These are phyloP conservation scores for Candida quercuum DNA, from an alignment of 805 yeast species.

Conservation along the genomic window DNA sequence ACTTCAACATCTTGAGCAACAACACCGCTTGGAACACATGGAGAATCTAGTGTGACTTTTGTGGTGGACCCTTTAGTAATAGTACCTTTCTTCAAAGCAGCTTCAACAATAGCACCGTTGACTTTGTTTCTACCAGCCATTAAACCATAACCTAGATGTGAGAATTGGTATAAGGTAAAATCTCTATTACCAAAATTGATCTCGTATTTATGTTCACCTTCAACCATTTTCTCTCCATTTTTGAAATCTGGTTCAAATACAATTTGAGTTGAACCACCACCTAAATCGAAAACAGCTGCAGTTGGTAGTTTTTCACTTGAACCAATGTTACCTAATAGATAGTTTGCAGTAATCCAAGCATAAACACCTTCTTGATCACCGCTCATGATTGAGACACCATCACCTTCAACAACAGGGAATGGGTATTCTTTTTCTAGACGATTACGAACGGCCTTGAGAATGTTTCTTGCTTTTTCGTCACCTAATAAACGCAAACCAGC, in stretches of 20 bases:
- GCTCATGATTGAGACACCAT: conserved; percentile 90
- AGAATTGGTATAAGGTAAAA: conserved; percentile 83
- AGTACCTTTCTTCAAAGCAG: conserved; percentile 37
- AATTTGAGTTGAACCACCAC: conserved; percentile 98
- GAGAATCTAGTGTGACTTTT: conserved; percentile 52
- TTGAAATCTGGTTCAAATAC: conserved; percentile 89
- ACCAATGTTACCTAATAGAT: conserved; percentile 90
- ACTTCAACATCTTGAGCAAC: conserved; percentile 57
- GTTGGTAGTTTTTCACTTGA: conserved; percentile 66
- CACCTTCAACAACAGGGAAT: conserved; percentile 82
- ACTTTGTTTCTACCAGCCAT: conserved; percentile 89
- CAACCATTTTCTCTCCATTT: conserved; percentile 56
- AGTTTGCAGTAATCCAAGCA: conserved; percentile 98
- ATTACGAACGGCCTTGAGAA: conserved; percentile 67
- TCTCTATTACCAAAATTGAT: conserved; percentile 76
- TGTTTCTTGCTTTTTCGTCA: conserved; percentile 60
- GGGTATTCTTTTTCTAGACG: conserved; percentile 82
- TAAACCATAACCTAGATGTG: conserved; percentile 93
- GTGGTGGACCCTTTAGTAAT: conserved; percentile 36
- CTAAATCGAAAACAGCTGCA: conserved; percentile 95
- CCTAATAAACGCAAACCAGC: conserved; percentile 93
- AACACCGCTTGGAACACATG: conserved; percentile 84
- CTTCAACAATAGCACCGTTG: conserved; percentile 56
- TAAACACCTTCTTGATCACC: conserved; percentile 97
- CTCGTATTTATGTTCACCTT: conserved; percentile 84